Evolutionary conservation across 768 basidiomycete species (phyloP).

Genomic region (Mycena belliarum): DNA sequence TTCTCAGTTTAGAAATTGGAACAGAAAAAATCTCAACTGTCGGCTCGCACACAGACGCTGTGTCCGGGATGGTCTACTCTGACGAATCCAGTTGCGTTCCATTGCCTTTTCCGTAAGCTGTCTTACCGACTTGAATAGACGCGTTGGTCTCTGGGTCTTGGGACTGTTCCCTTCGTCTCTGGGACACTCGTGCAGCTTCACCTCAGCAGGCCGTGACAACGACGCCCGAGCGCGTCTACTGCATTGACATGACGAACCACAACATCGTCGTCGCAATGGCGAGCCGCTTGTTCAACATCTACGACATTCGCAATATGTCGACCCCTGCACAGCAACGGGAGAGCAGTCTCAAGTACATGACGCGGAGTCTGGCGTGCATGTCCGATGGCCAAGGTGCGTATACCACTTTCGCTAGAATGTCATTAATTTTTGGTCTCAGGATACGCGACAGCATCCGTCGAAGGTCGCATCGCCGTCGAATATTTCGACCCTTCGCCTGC

Average conservation of each 20-base stretch:
- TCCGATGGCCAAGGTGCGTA: constrained; percentile 80
- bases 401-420: background rate
- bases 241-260: constrained; percentile 75
- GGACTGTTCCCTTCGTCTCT: constrained; percentile 87
- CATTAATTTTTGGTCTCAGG: constrained; percentile 43
- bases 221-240: constrained; percentile 84
- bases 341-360: constrained; percentile 95
- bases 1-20: constrained; percentile 69
- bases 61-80: constrained; percentile 77
- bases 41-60: constrained; percentile 79
- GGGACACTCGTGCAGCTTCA: constrained; percentile 72
- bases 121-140: constrained; percentile 42
- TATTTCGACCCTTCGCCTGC: constrained; percentile 86
- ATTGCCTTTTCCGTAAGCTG: background rate
- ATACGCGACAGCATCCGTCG: constrained; percentile 91
- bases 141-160: constrained; percentile 84
- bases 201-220: constrained; percentile 60
- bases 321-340: constrained; percentile 79
- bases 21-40: constrained; percentile 72
- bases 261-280: constrained; percentile 93
- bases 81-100: constrained; percentile 53
- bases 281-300: constrained; percentile 86
- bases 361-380: constrained; percentile 90
- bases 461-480: constrained; percentile 96
- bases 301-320: constrained; percentile 79